phyloP scores from a whole-genome alignment of 495 filamentous ascomycete species.

The Hyaloscypha bicolor region DNA sequence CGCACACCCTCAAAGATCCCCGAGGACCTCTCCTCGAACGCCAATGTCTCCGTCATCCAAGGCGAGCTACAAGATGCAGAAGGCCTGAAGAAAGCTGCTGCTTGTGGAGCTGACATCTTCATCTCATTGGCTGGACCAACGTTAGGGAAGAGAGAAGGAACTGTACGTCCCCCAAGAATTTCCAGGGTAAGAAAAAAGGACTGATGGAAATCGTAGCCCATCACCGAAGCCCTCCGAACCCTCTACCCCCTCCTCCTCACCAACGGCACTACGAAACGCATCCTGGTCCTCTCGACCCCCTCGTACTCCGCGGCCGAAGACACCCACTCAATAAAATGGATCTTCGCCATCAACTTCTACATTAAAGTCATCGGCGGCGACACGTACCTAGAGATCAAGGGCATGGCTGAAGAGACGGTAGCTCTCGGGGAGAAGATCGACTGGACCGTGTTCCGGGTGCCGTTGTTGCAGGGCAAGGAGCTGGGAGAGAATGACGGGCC shows the following conservation, averaged over 20 bases:
- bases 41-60: constrained; percentile 20
- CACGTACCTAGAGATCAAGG: constrained; percentile 18
- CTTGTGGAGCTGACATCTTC: constrained; percentile 27
- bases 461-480: constrained; percentile 14
- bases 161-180: constrained; percentile 6
- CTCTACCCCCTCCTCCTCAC: constrained; percentile 28
- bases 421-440: constrained; percentile 22
- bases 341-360: constrained; percentile 21
- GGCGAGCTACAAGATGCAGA: constrained; percentile 23
- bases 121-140: constrained; percentile 30
- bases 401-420: constrained; percentile 27
- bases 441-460: constrained; percentile 30
- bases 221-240: constrained; percentile 23
- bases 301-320: constrained; percentile 29
- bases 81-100: constrained; percentile 26
- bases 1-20: constrained; percentile 28
- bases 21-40: constrained; percentile 21
- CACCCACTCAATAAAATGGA: constrained; percentile 20
- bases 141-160: constrained; percentile 24
- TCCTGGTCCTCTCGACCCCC: constrained; percentile 29
- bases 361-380: constrained; percentile 24
- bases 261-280: constrained; percentile 15
- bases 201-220: constrained; percentile 20
- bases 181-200: background rate
- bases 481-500: constrained; percentile 21